Evolutionary conservation across 176 grass and related monocot species (phyloP).

Genomic region (Ananas comosus): DNA sequence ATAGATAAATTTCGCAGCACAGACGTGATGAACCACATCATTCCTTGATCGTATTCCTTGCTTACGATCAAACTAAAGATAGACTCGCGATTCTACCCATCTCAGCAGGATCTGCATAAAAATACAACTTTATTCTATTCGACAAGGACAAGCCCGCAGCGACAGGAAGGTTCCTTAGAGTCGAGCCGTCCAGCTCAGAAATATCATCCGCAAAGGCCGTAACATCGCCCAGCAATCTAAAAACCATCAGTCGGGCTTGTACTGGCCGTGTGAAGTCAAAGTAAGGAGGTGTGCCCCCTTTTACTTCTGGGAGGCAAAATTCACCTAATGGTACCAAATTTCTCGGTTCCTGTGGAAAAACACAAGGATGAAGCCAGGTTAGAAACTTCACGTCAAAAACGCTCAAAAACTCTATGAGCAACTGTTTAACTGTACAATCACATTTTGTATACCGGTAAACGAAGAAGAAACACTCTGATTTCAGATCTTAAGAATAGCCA

Average conservation of each 20-base stretch:
- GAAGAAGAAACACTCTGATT: no score
- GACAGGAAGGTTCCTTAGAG: constrained; percentile 65
- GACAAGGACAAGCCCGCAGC: constrained; percentile 73
- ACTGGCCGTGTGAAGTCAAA: constrained; percentile 77
- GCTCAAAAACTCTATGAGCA: not conserved
- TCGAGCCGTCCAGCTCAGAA: constrained; percentile 60
- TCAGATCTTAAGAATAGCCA: no score
- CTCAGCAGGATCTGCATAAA: constrained; percentile 87
- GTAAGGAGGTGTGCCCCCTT: constrained; percentile 61
- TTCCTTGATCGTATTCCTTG: not conserved
- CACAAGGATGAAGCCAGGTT: not conserved
- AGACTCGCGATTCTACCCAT: constrained; percentile 74
- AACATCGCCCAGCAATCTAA: constrained; percentile 80
- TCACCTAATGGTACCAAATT: constrained; percentile 56
- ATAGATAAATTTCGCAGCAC: not conserved
- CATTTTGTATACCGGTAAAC: not conserved
- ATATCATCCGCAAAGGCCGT: constrained; percentile 77
- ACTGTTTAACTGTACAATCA: not conserved
- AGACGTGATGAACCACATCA: not conserved
- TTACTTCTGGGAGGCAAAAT: constrained; percentile 77
- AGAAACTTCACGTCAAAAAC: not conserved
- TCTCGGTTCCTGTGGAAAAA: constrained; percentile 57
- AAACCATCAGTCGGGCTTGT: constrained; percentile 51
- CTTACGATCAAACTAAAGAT: constrained; percentile 47
- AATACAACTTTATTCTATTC: constrained; percentile 87